Evolutionary conservation across 257 asterid species (phyloP).

Genomic region (Agastache rugosa): DNA sequence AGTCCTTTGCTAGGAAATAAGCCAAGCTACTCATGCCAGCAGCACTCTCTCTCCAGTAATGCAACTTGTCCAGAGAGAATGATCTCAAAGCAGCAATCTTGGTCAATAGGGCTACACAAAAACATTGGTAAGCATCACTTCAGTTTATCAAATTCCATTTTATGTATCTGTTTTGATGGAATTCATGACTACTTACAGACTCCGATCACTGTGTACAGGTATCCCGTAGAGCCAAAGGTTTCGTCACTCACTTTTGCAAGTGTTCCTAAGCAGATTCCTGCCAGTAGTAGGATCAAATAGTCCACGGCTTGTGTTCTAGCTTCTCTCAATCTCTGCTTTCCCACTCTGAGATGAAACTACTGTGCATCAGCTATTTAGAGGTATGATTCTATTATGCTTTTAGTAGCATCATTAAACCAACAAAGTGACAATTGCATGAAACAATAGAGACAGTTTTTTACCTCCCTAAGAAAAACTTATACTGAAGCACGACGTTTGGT

Average conservation of each 20-base stretch:
- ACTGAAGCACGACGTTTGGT: constrained; percentile 61
- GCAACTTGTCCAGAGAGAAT: constrained; percentile 85
- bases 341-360: constrained; percentile 52
- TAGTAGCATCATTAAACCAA: too few species aligned
- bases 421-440: too few species aligned
- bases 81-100: constrained; percentile 97
- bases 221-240: constrained; percentile 84
- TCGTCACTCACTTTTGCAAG: constrained; percentile 95
- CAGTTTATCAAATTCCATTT: not conserved
- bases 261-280: constrained; percentile 93
- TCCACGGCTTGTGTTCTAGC: constrained; percentile 85
- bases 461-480: constrained; percentile 88
- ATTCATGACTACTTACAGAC: constrained; percentile 82
- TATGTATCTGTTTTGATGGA: not conserved
- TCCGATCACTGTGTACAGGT: constrained; percentile 93
- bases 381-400: not conserved
- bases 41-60: constrained; percentile 97
- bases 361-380: not conserved
- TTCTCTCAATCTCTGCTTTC: constrained; percentile 88
- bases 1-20: constrained; percentile 88
- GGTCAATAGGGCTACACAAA: constrained; percentile 69
- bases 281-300: constrained; percentile 77
- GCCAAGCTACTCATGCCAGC: constrained; percentile 99
- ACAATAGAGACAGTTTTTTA: constrained; percentile 25
- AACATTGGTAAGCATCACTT: not conserved